A percentile compares a stretch with the other conserved stretches of the same genome.
These are phyloP conservation scores for Panicum hallii DNA, from an alignment of 202 grass and related monocot genomes.

Conservation along the genomic window DNA sequence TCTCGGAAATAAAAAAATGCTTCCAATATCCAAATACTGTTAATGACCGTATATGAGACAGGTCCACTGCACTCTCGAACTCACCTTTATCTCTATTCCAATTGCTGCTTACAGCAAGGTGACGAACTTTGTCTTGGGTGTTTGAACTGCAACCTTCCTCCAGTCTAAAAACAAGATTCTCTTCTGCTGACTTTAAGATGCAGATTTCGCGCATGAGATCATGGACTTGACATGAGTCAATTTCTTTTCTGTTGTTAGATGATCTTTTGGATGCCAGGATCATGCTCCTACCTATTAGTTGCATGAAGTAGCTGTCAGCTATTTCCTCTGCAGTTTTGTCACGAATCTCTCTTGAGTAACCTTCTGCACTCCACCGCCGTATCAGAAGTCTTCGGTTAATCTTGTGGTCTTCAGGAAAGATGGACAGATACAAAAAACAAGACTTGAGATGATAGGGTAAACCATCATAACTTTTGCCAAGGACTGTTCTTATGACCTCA, in stretches of 20 bases:
- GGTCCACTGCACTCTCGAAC: background rate
- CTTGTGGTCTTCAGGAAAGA: background rate
- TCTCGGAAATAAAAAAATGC: background rate
- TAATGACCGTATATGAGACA: background rate
- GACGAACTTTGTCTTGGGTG: rapidly evolving
- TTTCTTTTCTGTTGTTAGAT: background rate
- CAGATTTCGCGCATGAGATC: background rate
- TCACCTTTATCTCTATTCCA: background rate
- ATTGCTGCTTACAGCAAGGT: background rate
- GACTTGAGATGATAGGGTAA: background rate
- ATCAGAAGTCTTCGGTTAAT: background rate
- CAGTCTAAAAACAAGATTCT: background rate
- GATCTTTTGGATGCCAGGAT: rapidly evolving
- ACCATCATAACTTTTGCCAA: background rate
- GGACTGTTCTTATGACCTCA: rapidly evolving
- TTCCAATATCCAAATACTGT: background rate
- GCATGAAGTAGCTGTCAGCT: background rate
- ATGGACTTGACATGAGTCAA: background rate
- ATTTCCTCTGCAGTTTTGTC: rapidly evolving
- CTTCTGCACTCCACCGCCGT: background rate
- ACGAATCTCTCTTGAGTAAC: background rate
- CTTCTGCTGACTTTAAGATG: background rate
- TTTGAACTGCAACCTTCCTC: background rate
- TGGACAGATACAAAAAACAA: background rate
- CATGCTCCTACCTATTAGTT: background rate